These are phyloP conservation scores for Fusarium sp. DNA, from an alignment of 2,329 filamentous ascomycete species.

Conservation along the genomic window DNA sequence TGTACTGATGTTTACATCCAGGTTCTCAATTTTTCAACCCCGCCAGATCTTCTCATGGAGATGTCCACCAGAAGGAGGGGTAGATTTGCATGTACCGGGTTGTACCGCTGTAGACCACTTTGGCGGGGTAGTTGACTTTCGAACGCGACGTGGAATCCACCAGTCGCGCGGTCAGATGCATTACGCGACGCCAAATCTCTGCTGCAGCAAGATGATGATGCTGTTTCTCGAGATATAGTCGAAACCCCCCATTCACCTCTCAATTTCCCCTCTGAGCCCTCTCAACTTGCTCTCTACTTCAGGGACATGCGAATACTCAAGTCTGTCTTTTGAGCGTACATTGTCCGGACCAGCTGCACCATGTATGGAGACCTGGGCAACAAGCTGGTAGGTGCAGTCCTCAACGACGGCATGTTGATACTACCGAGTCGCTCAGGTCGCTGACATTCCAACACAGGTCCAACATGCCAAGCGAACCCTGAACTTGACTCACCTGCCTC, in stretches of 20 bases:
- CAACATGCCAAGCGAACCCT: constrained; percentile 97
- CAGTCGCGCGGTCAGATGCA: constrained; percentile 30
- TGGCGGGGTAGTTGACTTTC: constrained; percentile 46
- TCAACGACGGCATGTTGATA: background rate
- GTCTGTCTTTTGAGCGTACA: constrained; percentile 6
- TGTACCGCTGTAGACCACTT: constrained; percentile 45
- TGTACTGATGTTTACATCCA: background rate
- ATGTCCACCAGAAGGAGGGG: constrained; percentile 37
- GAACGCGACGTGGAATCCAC: constrained; percentile 33
- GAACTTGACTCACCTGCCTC: constrained; percentile 86
- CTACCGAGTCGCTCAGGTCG: background rate
- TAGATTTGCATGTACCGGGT: constrained; percentile 30
- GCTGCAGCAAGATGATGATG: constrained; percentile 18
- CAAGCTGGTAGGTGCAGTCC: constrained; percentile 81
- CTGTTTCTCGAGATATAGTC: constrained; percentile 17
- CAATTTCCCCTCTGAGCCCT: background rate
- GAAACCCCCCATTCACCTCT: background rate
- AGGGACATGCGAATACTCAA: constrained; percentile 8
- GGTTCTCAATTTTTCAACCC: constrained; percentile 7
- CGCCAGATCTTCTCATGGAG: constrained; percentile 8
- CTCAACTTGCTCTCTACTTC: background rate
- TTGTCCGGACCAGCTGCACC: constrained; percentile 20
- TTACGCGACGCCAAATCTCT: constrained; percentile 37
- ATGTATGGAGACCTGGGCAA: constrained; percentile 94
- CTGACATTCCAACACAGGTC: constrained; percentile 69